Evolutionary conservation across 169 alveolate species (phyloP).

Genomic region (Neospora caninum): DNA sequence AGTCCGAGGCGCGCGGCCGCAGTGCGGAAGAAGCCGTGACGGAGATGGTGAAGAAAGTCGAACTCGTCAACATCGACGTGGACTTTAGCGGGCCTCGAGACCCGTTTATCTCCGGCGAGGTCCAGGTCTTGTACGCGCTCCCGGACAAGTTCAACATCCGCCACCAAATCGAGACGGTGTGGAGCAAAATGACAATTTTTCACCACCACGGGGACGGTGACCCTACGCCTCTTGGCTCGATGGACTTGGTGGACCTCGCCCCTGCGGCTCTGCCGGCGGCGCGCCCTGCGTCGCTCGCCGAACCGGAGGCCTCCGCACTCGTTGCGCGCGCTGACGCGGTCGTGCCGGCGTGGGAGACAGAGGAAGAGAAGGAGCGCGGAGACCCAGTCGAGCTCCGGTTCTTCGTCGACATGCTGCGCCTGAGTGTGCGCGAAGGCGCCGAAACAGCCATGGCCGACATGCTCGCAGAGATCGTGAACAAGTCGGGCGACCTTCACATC

Average conservation of each 20-base stretch:
- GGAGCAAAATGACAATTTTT: background rate
- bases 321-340: background rate
- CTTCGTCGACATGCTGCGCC: background rate
- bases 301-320: background rate
- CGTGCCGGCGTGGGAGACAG: background rate
- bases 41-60: conserved; percentile 13
- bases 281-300: background rate
- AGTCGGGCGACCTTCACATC: background rate
- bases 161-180: conserved; percentile 21
- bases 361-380: background rate
- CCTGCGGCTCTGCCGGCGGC: background rate
- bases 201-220: background rate
- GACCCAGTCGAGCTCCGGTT: background rate
- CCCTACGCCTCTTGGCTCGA: conserved; percentile 14
- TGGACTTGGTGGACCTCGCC: background rate
- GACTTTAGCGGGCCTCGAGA: conserved; percentile 30
- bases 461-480: conserved; percentile 37
- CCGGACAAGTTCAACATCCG: conserved; percentile 32
- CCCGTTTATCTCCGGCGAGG: conserved; percentile 39
- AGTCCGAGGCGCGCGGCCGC: background rate
- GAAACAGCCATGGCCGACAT: background rate
- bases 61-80: conserved; percentile 39
- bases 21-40: conserved; percentile 5
- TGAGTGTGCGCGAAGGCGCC: background rate
- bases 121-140: conserved; percentile 25